Evolutionary conservation across 75 land plant genomes (phyloP).

Genomic region (Pinus tabuliformis): DNA sequence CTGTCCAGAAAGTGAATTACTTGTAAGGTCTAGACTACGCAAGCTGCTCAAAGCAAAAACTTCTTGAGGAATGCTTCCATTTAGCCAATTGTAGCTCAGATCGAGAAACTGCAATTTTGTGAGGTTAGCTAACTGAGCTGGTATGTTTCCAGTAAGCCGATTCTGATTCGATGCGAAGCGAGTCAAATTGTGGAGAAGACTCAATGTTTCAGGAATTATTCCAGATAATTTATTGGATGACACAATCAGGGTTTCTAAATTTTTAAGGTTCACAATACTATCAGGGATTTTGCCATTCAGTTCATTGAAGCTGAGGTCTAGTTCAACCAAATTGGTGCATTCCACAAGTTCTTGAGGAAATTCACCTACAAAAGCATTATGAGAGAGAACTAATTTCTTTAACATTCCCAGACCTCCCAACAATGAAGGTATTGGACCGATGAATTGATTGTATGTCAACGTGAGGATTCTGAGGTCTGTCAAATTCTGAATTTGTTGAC

Average conservation of each 20-base stretch:
- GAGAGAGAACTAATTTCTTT: not conserved
- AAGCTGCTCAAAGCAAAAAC: constrained; percentile 21
- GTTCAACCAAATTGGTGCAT: not conserved
- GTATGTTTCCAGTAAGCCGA: constrained; percentile 3
- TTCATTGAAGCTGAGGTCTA: constrained; percentile 10
- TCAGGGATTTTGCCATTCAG: constrained; percentile 14
- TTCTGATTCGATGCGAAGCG: constrained; percentile 18
- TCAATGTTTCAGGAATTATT: constrained; percentile 13
- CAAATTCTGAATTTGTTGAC: constrained; percentile 11
- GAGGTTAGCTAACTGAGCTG: not conserved
- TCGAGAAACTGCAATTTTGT: not conserved
- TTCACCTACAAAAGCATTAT: not conserved
- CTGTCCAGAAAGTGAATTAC: constrained; percentile 33
- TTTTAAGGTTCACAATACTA: constrained; percentile 7
- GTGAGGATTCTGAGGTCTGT: constrained; percentile 8
- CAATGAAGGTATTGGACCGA: constrained; percentile 12
- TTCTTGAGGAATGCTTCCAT: constrained; percentile 25
- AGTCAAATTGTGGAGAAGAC: constrained; percentile 8
- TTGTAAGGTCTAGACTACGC: constrained; percentile 31
- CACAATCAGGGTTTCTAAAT: constrained; percentile 16
- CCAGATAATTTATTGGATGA: constrained; percentile 24
- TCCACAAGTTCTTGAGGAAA: not conserved
- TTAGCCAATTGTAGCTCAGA: constrained; percentile 15
- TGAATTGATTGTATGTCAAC: constrained; percentile 9
- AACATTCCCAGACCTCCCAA: not conserved